Conservation (phyloP, 139 green algal species). For the Nannochloris sp. region DNA sequence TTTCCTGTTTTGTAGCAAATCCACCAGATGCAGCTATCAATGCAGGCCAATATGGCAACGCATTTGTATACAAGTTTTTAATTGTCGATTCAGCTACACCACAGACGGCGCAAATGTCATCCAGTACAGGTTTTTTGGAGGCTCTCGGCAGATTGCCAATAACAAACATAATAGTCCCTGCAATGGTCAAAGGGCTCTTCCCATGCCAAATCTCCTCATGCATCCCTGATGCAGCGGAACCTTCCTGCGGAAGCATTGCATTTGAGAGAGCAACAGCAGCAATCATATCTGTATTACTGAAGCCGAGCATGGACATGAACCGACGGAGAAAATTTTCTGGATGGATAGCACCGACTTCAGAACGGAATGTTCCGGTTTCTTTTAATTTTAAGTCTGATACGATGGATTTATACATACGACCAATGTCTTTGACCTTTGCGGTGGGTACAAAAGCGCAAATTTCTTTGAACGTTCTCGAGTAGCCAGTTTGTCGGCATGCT, state of each 20-base stretch:
- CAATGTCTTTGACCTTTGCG: conserved; percentile 44
- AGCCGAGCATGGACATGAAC: conserved; percentile 37
- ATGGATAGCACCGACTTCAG: conserved; percentile 30
- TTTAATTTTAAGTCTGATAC: conserved; percentile 48
- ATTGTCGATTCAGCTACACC: conserved; percentile 55
- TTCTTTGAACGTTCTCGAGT: conserved; percentile 85
- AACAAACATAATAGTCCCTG: conserved; percentile 62
- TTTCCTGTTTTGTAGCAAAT: conserved; percentile 14
- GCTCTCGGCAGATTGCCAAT: conserved; percentile 39
- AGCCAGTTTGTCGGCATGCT: conserved; percentile 65
- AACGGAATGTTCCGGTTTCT: conserved; percentile 11
- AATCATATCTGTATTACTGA: conserved; percentile 23
- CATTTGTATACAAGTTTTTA: conserved; percentile 38
- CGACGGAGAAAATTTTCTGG: conserved; percentile 36
- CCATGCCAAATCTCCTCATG: conserved; percentile 53
- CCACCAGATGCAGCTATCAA: conserved; percentile 15
- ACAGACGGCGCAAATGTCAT: conserved; percentile 34
- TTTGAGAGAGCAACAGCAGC: conserved; percentile 14
- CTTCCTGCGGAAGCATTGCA: conserved; percentile 22
- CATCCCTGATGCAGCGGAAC: neutral
- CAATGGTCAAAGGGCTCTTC: conserved; percentile 58
- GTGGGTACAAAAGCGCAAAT: conserved; percentile 57
- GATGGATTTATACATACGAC: conserved; percentile 50
- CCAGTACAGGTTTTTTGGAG: conserved; percentile 7
- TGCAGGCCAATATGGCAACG: conserved; percentile 19